phyloP scores from a whole-genome alignment of 495 filamentous ascomycete genomes.

The Aspergillus haitiensis region DNA sequence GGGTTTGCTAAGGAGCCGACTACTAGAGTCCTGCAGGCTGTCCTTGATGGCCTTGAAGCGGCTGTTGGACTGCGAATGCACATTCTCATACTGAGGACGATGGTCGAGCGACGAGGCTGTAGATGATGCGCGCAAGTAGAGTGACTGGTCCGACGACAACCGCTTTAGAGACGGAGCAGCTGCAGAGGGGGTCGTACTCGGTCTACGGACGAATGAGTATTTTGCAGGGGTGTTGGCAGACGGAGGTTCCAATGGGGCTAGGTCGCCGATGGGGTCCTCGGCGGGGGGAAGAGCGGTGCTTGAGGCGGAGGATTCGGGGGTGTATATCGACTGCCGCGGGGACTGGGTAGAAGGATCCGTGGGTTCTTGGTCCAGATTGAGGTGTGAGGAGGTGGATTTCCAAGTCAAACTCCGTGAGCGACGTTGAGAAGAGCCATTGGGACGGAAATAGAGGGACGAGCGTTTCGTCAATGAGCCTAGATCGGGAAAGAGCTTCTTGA shows the following conservation, averaged over 20 bases:
- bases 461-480: constrained; percentile 47
- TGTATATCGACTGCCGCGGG: constrained; percentile 16
- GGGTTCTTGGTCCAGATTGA: constrained; percentile 18
- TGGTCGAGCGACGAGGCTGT: constrained; percentile 81
- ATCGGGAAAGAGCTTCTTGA: constrained; percentile 47
- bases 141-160: constrained; percentile 72
- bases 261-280: constrained; percentile 29
- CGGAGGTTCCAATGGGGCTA: constrained; percentile 30
- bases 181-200: constrained; percentile 25
- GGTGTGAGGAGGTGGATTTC: constrained; percentile 21
- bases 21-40: constrained; percentile 75
- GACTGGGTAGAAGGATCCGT: constrained; percentile 2
- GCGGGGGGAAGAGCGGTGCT: constrained; percentile 8
- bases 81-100: constrained; percentile 77
- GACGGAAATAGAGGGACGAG: constrained; percentile 49
- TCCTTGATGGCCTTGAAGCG: constrained; percentile 90
- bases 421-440: constrained; percentile 29
- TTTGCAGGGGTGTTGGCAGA: constrained; percentile 32
- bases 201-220: constrained; percentile 36
- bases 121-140: constrained; percentile 65
- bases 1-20: constrained; percentile 66
- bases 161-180: constrained; percentile 52
- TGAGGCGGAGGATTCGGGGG: neutral
- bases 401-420: constrained; percentile 35
- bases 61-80: constrained; percentile 76